A percentile compares a stretch with the other conserved stretches of the same genome.
phyloP scores from a whole-genome alignment of 2,329 filamentous ascomycete genomes.

The Fonsecaea pugnacius region DNA sequence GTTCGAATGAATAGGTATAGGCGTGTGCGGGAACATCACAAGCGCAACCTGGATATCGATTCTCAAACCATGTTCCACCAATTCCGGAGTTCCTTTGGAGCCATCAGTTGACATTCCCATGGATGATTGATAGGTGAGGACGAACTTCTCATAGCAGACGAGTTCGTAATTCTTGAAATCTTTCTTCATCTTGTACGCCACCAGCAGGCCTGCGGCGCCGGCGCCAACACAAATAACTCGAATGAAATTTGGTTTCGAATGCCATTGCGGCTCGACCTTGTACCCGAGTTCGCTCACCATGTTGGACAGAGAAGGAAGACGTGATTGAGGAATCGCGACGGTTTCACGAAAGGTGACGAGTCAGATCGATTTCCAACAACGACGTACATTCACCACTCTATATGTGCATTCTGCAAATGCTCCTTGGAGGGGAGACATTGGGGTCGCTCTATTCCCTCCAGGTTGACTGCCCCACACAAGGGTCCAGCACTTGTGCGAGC shows the following conservation, averaged over 20 bases:
- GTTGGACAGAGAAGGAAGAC: background rate
- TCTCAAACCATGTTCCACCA: conserved; percentile 25
- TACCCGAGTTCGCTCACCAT: conserved; percentile 17
- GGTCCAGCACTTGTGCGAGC: too few species aligned
- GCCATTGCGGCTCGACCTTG: conserved; percentile 10
- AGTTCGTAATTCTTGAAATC: conserved; percentile 39
- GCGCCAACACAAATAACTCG: conserved; percentile 34
- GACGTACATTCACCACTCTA: background rate
- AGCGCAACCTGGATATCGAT: conserved; percentile 23
- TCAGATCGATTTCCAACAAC: background rate
- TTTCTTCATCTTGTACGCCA: conserved; percentile 40
- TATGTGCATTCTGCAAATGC: background rate
- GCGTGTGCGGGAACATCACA: conserved; percentile 44
- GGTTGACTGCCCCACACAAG: background rate
- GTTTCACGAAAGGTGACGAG: background rate
- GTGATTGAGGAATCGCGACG: background rate
- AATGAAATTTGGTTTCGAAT: conserved; percentile 11
- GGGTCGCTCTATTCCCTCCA: background rate
- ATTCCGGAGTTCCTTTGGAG: conserved; percentile 17
- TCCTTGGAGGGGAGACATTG: background rate
- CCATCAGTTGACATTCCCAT: background rate
- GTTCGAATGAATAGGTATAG: conserved; percentile 31
- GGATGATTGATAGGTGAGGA: background rate
- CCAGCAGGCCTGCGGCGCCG: conserved; percentile 26
- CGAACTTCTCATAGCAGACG: conserved; percentile 28